These are phyloP conservation scores for Biancaea sappan DNA, from an alignment of 306 rosid species.

Conservation along the genomic window DNA sequence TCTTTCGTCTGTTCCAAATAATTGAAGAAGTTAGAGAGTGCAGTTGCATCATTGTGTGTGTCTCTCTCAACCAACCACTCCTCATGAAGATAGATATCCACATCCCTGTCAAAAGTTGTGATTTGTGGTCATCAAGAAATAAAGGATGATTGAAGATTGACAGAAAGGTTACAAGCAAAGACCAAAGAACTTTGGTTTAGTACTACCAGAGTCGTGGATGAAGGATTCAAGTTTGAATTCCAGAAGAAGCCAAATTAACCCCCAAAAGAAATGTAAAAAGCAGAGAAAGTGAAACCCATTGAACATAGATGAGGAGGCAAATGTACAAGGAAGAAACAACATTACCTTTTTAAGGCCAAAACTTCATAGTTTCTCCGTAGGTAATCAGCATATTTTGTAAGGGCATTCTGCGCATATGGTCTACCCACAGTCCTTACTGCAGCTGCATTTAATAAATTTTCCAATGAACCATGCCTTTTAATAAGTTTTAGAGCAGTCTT, in stretches of 20 bases:
- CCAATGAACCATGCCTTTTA: constrained; percentile 84
- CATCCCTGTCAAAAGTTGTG: constrained; percentile 59
- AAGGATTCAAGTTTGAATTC: no score
- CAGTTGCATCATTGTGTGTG: constrained; percentile 50
- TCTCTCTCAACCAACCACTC: constrained; percentile 83
- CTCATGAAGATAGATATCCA: constrained; percentile 63
- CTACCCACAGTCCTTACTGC: constrained; percentile 85
- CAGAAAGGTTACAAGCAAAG: no score
- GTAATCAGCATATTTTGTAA: constrained; percentile 67
- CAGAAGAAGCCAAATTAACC: constrained; percentile 19
- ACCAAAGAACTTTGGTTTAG: no score
- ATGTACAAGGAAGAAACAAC: constrained; percentile 21
- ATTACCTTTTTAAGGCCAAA: constrained; percentile 77
- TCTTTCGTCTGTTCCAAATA: constrained; percentile 52
- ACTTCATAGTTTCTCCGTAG: constrained; percentile 75
- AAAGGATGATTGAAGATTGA: constrained; percentile 4
- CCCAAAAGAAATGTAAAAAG: constrained; percentile 3
- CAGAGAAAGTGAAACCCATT: background rate
- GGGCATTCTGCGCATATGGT: constrained; percentile 93
- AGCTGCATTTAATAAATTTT: constrained; percentile 68
- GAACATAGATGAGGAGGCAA: constrained; percentile 20
- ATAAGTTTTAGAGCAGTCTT: constrained; percentile 92
- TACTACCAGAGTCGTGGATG: no score
- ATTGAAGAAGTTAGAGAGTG: constrained; percentile 59
- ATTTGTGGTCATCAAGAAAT: constrained; percentile 25